Conservation (phyloP, 352 stramenopile species). For the Phytophthora sp. region DNA sequence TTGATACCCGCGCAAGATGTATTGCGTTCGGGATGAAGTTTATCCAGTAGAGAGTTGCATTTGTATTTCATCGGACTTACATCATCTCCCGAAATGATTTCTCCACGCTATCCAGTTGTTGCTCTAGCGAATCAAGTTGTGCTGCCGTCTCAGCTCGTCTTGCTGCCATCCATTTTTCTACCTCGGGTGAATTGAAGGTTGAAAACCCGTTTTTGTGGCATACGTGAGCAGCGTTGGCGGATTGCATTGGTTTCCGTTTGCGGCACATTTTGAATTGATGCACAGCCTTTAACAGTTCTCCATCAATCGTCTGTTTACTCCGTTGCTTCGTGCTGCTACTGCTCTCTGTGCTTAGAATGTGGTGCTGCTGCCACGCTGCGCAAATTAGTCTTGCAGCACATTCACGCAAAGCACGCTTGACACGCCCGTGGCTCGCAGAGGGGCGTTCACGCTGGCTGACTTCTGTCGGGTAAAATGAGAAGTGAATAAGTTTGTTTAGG, state of each 20-base stretch:
- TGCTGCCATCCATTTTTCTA: slow-evolving; percentile 14
- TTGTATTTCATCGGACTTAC: slow-evolving; percentile 41
- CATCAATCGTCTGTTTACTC: background rate
- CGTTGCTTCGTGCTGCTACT: background rate
- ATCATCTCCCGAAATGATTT: slow-evolving; percentile 16
- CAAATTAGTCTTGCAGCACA: slow-evolving; percentile 44
- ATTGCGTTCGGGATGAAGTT: background rate
- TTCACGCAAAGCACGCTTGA: slow-evolving; percentile 34
- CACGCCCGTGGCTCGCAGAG: too few species aligned
- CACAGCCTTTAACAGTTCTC: slow-evolving; percentile 23
- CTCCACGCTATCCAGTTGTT: slow-evolving; percentile 15
- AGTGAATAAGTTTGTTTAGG: too few species aligned
- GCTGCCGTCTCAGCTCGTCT: slow-evolving; percentile 6
- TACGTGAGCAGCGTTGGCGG: slow-evolving; percentile 12
- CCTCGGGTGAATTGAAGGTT: slow-evolving; percentile 2
- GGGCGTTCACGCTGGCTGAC: too few species aligned
- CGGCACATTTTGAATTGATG: slow-evolving; percentile 40
- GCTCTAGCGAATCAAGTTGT: slow-evolving; percentile 23
- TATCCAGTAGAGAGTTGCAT: too few species aligned
- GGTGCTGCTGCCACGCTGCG: slow-evolving; percentile 42
- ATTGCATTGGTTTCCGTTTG: slow-evolving; percentile 39
- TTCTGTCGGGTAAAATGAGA: too few species aligned
- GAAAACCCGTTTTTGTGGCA: slow-evolving; percentile 22
- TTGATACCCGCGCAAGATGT: too few species aligned
- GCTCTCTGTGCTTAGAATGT: background rate